A percentile compares a stretch with the other conserved stretches of the same genome.
Evolutionary conservation across 2,329 filamentous ascomycete genomes (phyloP).

Genomic region (Elsinoe necatrix): DNA sequence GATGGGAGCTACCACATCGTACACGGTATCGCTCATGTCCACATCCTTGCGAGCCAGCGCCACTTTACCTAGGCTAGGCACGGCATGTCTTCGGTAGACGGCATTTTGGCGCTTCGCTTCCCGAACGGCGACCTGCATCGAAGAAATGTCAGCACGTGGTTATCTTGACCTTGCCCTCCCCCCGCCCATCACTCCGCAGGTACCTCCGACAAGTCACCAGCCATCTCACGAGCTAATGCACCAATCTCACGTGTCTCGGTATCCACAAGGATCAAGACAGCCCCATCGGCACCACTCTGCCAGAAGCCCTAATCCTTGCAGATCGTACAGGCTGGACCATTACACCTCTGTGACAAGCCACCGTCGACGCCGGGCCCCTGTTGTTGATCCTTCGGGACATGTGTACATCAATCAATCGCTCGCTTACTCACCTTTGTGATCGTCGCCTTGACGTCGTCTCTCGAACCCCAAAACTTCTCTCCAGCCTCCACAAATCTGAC

Average conservation of each 20-base stretch:
- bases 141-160: slow-evolving; percentile 11
- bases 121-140: slow-evolving; percentile 58
- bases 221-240: slow-evolving; percentile 2
- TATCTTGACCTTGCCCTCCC: not conserved
- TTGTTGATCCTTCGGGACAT: not conserved
- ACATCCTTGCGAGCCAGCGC: slow-evolving; percentile 59
- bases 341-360: not conserved
- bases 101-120: slow-evolving; percentile 90
- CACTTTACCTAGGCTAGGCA: slow-evolving; percentile 64
- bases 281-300: slow-evolving; percentile 1
- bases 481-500: slow-evolving; percentile 65
- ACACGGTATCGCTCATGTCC: slow-evolving; percentile 60
- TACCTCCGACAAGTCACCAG: not conserved
- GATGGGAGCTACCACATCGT: slow-evolving; percentile 53
- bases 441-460: slow-evolving; percentile 50
- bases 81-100: slow-evolving; percentile 68
- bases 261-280: slow-evolving; percentile 10
- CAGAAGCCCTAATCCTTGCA: not conserved
- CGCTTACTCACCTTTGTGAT: slow-evolving; percentile 61
- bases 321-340: not conserved
- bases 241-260: not conserved
- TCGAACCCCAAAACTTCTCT: slow-evolving; percentile 50
- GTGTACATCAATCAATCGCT: slow-evolving; percentile 19
- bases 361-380: not conserved
- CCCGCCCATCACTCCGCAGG: slow-evolving; percentile 6